Evolutionary conservation across 352 stramenopile species (phyloP), one percentile per base, ranked within the genome.

Genomic region (Phytophthora quininea): DNA sequence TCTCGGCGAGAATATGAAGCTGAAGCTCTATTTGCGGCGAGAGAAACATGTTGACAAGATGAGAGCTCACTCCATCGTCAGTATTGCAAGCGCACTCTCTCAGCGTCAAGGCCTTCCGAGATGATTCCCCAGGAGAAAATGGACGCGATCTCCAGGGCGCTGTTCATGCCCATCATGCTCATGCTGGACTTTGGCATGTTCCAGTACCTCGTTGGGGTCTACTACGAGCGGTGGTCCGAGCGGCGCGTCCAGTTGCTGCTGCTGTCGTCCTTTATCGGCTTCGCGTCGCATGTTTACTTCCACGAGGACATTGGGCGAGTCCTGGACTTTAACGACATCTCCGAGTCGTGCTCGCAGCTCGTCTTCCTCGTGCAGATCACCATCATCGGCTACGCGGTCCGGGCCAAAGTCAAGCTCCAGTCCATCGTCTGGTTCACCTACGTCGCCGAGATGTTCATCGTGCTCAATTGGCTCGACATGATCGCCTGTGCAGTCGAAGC

Each of bases 331-430:
- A 76, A 74, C 55, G 57, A 79, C 27, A 63, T 76, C 15, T 78
- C 71, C 19, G 66, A 78, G 57, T 51, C 54, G 45, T 74, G 65
- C 29, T 53, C 56, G n/a, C 49, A 66, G 38, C 37, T 79, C 19
- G 66, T 64, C 29, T 74, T 79, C 48, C 57, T 79, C 14, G 59
- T 74, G 15, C 72, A 79, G 53, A 74, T 79, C 64, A 70, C 68
- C 2, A 58, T 74, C 54, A 64, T 79, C 38, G 67, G 71, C 29
- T 47, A 65, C 42, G 64, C 50, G n/a, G 51, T 73, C 29, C 60
- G 62, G 6, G 27, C 45, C 40, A 62, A 66, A 24, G 58, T 79
- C 33, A 67, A 67, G 38, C 55, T 79, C 15, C 42, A 32, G 15
- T 76, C 67, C 1, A 58, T 73, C n/a, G 32, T 4, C 30, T 40